Evolutionary conservation across 2,329 filamentous ascomycete species (phyloP).

Genomic region (Tolypocladium capitatum): DNA sequence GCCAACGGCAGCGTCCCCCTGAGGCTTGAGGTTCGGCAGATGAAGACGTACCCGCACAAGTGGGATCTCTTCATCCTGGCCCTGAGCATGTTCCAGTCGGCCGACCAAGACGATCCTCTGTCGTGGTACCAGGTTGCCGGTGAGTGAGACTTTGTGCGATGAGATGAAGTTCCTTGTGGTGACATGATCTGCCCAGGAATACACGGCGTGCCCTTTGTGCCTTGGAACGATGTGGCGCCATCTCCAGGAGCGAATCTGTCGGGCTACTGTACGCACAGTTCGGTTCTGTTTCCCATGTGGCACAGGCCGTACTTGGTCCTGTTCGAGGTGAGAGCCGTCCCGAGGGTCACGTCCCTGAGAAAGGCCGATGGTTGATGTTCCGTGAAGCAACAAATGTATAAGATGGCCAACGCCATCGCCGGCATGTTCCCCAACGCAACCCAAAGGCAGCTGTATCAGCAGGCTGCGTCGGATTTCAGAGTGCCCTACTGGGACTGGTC

Average conservation of each 20-base stretch:
- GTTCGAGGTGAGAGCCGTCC: constrained; percentile 32
- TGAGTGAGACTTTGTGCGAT: constrained; percentile 21
- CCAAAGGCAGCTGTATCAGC: constrained; percentile 34
- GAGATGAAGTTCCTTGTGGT: background rate
- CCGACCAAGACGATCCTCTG: constrained; percentile 45
- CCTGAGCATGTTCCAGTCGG: constrained; percentile 57
- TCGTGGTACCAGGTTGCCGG: constrained; percentile 74
- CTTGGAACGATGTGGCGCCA: constrained; percentile 39
- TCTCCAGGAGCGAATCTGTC: constrained; percentile 37
- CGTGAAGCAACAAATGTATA: constrained; percentile 22
- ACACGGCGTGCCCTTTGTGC: constrained; percentile 57
- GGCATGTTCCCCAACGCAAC: constrained; percentile 31
- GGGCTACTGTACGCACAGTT: constrained; percentile 68
- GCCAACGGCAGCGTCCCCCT: constrained; percentile 26
- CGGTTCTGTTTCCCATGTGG: constrained; percentile 67
- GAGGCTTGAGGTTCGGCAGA: constrained; percentile 54
- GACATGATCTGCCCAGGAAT: constrained; percentile 40
- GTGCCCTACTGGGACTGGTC: constrained; percentile 51
- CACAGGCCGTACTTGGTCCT: constrained; percentile 65
- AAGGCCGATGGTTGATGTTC: constrained; percentile 5
- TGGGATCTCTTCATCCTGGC: constrained; percentile 71
- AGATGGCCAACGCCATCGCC: constrained; percentile 29
- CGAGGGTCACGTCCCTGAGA: too few relatives aligned
- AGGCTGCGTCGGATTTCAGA: constrained; percentile 37
- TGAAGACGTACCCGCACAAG: constrained; percentile 49